Conservation (phyloP, 2,329 filamentous ascomycete genomes). For the Calcarisporium arbuscula region DNA sequence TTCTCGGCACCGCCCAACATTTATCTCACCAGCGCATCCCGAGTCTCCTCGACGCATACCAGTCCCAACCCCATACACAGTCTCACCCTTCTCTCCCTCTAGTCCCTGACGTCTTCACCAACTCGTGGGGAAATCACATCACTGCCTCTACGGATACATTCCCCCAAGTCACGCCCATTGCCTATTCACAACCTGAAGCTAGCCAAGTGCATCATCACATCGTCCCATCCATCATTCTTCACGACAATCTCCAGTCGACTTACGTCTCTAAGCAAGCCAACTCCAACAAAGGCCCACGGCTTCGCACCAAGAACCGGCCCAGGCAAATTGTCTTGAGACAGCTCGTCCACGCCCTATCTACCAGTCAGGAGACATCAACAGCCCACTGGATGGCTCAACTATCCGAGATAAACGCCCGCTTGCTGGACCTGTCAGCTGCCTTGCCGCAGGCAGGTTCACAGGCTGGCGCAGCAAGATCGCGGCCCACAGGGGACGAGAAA, state of each 20-base stretch:
- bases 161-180: conserved; percentile 2
- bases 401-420: conserved; percentile 29
- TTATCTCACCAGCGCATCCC: conserved; percentile 22
- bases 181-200: background rate
- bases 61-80: no score
- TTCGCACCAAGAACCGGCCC: conserved; percentile 18
- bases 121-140: conserved; percentile 17
- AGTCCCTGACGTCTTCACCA: conserved; percentile 13
- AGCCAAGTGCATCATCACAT: conserved; percentile 1
- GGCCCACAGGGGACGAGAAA: conserved; percentile 17
- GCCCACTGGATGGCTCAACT: conserved; percentile 33
- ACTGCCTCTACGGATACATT: conserved; percentile 8
- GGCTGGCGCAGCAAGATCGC: no score
- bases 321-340: conserved; percentile 26
- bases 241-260: conserved; percentile 10
- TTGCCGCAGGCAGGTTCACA: no score
- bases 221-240: no score
- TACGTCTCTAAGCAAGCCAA: conserved; percentile 18
- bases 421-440: conserved; percentile 29
- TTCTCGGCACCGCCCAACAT: conserved; percentile 21
- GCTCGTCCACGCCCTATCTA: conserved; percentile 13
- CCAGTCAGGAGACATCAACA: conserved; percentile 14
- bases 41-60: conserved; percentile 9
- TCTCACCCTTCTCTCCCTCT: no score
- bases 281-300: conserved; percentile 17